A percentile compares a stretch with the other conserved stretches of the same genome.
phyloP scores from a whole-genome alignment of 1,284 basidiomycete genomes.

The Rhodotorula sp. region DNA sequence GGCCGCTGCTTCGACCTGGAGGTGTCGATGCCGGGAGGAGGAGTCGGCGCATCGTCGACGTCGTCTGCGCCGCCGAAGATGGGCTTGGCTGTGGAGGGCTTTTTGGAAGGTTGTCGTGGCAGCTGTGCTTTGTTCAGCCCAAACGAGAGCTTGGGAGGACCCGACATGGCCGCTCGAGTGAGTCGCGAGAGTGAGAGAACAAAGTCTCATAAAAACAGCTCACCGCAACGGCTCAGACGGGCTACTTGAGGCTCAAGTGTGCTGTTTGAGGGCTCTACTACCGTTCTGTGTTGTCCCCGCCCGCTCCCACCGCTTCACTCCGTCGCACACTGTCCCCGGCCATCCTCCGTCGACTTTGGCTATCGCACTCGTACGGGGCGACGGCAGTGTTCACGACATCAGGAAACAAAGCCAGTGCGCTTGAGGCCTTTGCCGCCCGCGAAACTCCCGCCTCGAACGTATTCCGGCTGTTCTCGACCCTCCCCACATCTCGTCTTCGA shows the following conservation, averaged over 20 bases:
- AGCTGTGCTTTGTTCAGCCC: constrained; percentile 27
- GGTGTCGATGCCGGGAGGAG: constrained; percentile 2
- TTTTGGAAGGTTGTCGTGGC: constrained; percentile 14
- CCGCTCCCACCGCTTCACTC: not conserved
- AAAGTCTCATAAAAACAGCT: not conserved
- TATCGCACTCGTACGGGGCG: no score
- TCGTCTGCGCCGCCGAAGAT: constrained; percentile 35
- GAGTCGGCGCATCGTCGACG: constrained; percentile 9
- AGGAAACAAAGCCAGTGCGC: no score
- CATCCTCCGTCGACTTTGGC: no score
- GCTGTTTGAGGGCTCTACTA: no score
- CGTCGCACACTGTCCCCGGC: no score
- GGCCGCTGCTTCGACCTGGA: constrained; percentile 4
- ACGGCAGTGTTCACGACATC: no score
- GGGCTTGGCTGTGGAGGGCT: constrained; percentile 8
- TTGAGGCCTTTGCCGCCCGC: no score
- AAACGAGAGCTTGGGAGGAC: constrained; percentile 35
- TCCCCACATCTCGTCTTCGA: no score
- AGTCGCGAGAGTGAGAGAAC: not conserved
- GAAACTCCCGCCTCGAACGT: no score
- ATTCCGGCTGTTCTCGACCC: no score
- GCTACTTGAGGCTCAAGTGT: no score
- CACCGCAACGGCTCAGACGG: not conserved
- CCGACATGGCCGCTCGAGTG: constrained; percentile 4
- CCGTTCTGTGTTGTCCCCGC: not conserved